Conservation (phyloP, 148 eudicot species). For the Rhododendron ferrugineum region DNA sequence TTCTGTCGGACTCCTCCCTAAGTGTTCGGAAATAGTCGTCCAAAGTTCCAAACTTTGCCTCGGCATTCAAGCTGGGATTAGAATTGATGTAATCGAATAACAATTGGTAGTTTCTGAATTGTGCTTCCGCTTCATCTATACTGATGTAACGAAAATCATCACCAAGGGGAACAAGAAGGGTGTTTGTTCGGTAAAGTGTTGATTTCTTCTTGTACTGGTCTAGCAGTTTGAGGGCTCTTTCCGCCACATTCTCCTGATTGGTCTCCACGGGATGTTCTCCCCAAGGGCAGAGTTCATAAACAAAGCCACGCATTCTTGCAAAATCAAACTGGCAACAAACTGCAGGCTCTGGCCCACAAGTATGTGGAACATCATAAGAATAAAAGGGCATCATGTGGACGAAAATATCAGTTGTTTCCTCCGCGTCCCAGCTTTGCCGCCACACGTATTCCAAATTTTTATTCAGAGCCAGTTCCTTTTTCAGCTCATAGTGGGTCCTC, state of each 20-base stretch:
- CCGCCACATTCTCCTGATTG: constrained; percentile 73
- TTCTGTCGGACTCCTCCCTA: constrained; percentile 86
- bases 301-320: constrained; percentile 84
- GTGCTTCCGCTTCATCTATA: constrained; percentile 96
- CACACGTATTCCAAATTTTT: constrained; percentile 85
- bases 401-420: constrained; percentile 92
- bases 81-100: constrained; percentile 87
- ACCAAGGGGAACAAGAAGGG: constrained; percentile 89
- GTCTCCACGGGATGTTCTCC: constrained; percentile 85
- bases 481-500: constrained; percentile 95
- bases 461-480: constrained; percentile 79
- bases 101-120: constrained; percentile 88
- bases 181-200: constrained; percentile 85
- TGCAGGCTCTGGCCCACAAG: constrained; percentile 99
- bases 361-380: constrained; percentile 96
- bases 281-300: constrained; percentile 96
- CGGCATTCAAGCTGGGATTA: constrained; percentile 82
- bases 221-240: constrained; percentile 65
- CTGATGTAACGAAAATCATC: constrained; percentile 96
- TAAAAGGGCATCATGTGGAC: constrained; percentile 99
- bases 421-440: constrained; percentile 95
- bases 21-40: constrained; percentile 87
- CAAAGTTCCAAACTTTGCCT: constrained; percentile 90
- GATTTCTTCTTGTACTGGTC: constrained; percentile 98
- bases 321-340: constrained; percentile 97